A percentile compares a stretch with the other conserved stretches of the same genome.
phyloP scores from a whole-genome alignment of 371 early-diverging fungal species.

The Nematocida minor region DNA sequence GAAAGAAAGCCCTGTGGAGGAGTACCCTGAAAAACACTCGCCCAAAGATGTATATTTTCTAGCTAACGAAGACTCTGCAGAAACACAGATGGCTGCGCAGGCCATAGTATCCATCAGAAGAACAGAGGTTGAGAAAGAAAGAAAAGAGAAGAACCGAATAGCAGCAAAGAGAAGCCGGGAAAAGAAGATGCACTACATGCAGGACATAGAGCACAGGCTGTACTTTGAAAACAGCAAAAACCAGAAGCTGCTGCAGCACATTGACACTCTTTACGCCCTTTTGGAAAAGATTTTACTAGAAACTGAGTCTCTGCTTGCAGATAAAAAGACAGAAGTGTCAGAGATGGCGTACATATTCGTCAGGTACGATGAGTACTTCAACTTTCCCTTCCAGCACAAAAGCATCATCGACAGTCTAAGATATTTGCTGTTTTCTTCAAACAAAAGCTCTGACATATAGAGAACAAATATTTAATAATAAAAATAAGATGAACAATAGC shows the following conservation, averaged over 20 bases:
- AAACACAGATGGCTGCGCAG: neutral
- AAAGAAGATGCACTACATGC: slow-evolving; percentile 56
- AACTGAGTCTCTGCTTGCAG: neutral
- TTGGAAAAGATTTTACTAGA: slow-evolving; percentile 28
- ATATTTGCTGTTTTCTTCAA: neutral
- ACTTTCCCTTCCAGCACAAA: neutral
- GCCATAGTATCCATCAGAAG: slow-evolving; percentile 12
- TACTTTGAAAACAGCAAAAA: slow-evolving; percentile 41
- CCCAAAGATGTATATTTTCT: too few species aligned
- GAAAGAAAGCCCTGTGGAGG: too few species aligned
- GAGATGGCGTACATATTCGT: neutral
- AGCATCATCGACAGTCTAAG: neutral
- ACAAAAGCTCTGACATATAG: neutral
- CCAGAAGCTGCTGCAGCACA: slow-evolving; percentile 36
- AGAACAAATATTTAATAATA: slow-evolving; percentile 7
- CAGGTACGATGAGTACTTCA: neutral
- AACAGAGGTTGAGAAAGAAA: neutral
- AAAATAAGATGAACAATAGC: neutral
- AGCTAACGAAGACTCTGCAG: neutral
- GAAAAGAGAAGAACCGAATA: slow-evolving; percentile 63
- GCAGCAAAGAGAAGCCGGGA: slow-evolving; percentile 64
- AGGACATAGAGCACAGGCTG: slow-evolving; percentile 50
- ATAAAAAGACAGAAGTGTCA: neutral
- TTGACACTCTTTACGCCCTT: slow-evolving; percentile 45
- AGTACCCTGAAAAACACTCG: too few species aligned